These are phyloP conservation scores for Copromyces sp. DNA, from an alignment of 495 filamentous ascomycete genomes.

Conservation along the genomic window DNA sequence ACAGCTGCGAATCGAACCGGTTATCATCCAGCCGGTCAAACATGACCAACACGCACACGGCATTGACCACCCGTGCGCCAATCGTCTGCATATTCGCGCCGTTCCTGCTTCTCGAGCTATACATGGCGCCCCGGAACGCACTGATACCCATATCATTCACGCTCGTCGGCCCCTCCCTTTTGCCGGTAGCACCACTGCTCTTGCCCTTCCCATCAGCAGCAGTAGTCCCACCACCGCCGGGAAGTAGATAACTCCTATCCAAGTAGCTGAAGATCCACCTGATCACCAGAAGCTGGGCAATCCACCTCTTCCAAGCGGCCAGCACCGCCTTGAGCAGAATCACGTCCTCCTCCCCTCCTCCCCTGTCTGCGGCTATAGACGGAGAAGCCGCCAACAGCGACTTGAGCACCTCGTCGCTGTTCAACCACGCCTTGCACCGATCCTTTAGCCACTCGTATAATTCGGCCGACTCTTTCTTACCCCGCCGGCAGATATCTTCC, in stretches of 20 bases:
- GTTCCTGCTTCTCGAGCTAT: constrained; percentile 39
- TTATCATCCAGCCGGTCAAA: constrained; percentile 51
- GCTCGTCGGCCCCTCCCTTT: constrained; percentile 11
- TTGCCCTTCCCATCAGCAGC: constrained; percentile 19
- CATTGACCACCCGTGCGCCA: constrained; percentile 49
- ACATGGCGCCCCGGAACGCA: constrained; percentile 52
- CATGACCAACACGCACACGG: constrained; percentile 65
- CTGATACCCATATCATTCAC: constrained; percentile 47
- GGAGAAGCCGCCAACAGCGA: constrained; percentile 29
- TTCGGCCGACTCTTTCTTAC: constrained; percentile 42
- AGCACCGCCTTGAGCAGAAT: constrained; percentile 55
- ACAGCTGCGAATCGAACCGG: constrained; percentile 42
- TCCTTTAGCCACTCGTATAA: constrained; percentile 52
- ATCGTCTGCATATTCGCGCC: constrained; percentile 28
- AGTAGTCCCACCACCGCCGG: not conserved
- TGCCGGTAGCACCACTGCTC: constrained; percentile 22
- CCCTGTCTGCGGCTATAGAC: constrained; percentile 14
- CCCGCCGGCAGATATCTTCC: constrained; percentile 79
- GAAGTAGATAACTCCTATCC: constrained; percentile 79
- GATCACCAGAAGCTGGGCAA: constrained; percentile 61
- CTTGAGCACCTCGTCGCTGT: constrained; percentile 40
- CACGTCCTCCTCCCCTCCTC: constrained; percentile 42
- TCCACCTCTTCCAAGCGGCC: constrained; percentile 70
- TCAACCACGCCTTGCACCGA: constrained; percentile 54
- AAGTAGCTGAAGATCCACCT: constrained; percentile 86